Percentiles rank a stretch among this genome's conserved stretches.
phyloP scores from a whole-genome alignment of 495 filamentous ascomycete species.

The Copromyces sp. region DNA sequence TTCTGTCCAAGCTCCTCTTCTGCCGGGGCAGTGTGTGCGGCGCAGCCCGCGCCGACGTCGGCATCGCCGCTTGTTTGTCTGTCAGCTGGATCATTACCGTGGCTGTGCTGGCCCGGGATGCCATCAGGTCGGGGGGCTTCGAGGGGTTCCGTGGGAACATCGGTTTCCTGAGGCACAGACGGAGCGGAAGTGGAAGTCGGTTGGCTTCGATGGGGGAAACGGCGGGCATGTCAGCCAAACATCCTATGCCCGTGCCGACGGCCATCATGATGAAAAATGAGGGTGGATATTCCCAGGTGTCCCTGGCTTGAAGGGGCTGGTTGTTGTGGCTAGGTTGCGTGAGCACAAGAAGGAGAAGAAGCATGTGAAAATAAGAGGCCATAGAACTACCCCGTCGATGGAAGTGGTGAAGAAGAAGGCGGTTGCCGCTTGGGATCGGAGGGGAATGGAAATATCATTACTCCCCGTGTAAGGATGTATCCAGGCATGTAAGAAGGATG shows the following conservation, averaged over 20 bases:
- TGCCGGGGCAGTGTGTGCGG: constrained; percentile 42
- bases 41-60: constrained; percentile 36
- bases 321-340: not conserved
- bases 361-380: not conserved
- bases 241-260: not conserved
- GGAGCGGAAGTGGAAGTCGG: not conserved
- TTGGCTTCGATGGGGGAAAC: not conserved
- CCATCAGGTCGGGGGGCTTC: constrained; percentile 27
- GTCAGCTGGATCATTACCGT: constrained; percentile 33
- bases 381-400: not conserved
- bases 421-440: constrained; percentile 5
- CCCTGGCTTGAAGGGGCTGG: not conserved
- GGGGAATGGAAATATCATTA: not conserved
- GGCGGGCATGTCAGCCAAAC: not conserved
- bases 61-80: constrained; percentile 35
- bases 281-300: not conserved
- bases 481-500: not conserved
- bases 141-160: not conserved
- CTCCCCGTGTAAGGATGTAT: not conserved
- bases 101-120: constrained; percentile 22
- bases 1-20: constrained; percentile 45
- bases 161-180: not conserved
- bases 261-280: not conserved
- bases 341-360: not conserved
- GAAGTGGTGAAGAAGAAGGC: constrained; percentile 4